These are phyloP conservation scores for Camellia japonica DNA, from an alignment of 148 eudicot genomes.

Conservation along the genomic window DNA sequence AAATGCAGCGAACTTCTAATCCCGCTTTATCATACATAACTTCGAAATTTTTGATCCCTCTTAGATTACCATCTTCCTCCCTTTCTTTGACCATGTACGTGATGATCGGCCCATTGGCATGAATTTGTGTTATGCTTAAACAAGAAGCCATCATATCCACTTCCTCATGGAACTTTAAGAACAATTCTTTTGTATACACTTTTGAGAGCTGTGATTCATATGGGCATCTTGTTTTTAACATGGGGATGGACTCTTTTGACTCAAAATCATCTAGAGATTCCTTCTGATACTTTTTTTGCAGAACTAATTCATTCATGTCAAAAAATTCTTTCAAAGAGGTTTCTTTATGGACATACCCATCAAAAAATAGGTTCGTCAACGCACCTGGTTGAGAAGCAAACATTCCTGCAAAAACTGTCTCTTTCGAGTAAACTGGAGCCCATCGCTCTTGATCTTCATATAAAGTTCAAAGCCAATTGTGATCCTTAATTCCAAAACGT, in stretches of 20 bases:
- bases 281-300: slow-evolving; percentile 41
- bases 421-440: slow-evolving; percentile 40
- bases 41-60: slow-evolving; percentile 41
- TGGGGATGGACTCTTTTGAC: slow-evolving; percentile 42
- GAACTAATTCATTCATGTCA: slow-evolving; percentile 36
- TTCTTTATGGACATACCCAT: too few relatives aligned
- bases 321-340: slow-evolving; percentile 48
- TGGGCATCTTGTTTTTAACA: slow-evolving; percentile 46
- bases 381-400: too few relatives aligned
- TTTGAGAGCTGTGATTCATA: slow-evolving; percentile 67
- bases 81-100: slow-evolving; percentile 62
- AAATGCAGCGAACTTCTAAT: slow-evolving; percentile 57
- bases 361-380: too few relatives aligned
- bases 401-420: too few relatives aligned
- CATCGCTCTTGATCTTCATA: slow-evolving; percentile 70
- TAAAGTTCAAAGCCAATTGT: slow-evolving; percentile 42
- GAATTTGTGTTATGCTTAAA: slow-evolving; percentile 45
- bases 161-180: slow-evolving; percentile 56
- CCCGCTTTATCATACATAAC: slow-evolving; percentile 60
- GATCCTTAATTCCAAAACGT: slow-evolving; percentile 30
- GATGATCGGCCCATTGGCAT: slow-evolving; percentile 28
- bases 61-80: slow-evolving; percentile 32
- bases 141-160: slow-evolving; percentile 59
- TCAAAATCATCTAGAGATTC: slow-evolving; percentile 62
- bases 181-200: slow-evolving; percentile 58